A percentile compares a stretch with the other conserved stretches of the same genome.
These are phyloP conservation scores for Veloboletus limbatus DNA, from an alignment of 1,284 basidiomycete genomes.

Conservation along the genomic window DNA sequence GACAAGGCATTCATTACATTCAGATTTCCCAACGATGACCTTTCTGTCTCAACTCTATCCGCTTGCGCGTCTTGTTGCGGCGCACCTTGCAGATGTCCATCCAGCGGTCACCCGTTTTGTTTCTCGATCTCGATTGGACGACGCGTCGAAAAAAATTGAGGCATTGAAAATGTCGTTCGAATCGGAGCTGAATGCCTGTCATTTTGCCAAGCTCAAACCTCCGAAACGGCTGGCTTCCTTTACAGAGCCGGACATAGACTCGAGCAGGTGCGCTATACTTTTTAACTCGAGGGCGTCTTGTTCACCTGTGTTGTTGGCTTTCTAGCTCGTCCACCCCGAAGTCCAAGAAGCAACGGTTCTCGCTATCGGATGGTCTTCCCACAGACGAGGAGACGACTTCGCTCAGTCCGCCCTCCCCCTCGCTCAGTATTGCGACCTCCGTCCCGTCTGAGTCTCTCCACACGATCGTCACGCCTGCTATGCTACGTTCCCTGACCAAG, in stretches of 20 bases:
- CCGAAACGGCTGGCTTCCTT: constrained; percentile 35
- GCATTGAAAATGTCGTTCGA: constrained; percentile 31
- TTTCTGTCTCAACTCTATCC: constrained; percentile 51
- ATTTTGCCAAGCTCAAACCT: constrained; percentile 40
- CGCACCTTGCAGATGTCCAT: constrained; percentile 29
- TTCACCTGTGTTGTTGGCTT: constrained; percentile 1
- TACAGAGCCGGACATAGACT: constrained; percentile 12
- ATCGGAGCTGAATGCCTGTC: constrained; percentile 35
- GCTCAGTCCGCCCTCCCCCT: constrained; percentile 34
- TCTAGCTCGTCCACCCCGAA: constrained; percentile 27
- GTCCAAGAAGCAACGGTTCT: constrained; percentile 44
- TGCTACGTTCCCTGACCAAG: constrained; percentile 63
- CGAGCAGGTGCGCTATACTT: constrained; percentile 24
- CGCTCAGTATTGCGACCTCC: constrained; percentile 38
- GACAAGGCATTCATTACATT: constrained; percentile 8
- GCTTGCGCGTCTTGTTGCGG: constrained; percentile 38
- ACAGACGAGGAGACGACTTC: constrained; percentile 28
- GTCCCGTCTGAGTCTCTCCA: constrained; percentile 29
- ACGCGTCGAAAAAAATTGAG: constrained; percentile 13
- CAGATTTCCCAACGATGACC: constrained; percentile 53
- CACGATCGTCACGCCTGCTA: constrained; percentile 56
- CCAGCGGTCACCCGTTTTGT: constrained; percentile 26
- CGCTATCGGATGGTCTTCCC: constrained; percentile 29
- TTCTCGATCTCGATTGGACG: constrained; percentile 22
- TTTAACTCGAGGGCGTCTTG: background rate